Percentiles rank a stretch among this genome's conserved stretches.
These are phyloP conservation scores for Colletotrichum euphorbiae DNA, from an alignment of 2,329 filamentous ascomycete genomes.

Conservation along the genomic window DNA sequence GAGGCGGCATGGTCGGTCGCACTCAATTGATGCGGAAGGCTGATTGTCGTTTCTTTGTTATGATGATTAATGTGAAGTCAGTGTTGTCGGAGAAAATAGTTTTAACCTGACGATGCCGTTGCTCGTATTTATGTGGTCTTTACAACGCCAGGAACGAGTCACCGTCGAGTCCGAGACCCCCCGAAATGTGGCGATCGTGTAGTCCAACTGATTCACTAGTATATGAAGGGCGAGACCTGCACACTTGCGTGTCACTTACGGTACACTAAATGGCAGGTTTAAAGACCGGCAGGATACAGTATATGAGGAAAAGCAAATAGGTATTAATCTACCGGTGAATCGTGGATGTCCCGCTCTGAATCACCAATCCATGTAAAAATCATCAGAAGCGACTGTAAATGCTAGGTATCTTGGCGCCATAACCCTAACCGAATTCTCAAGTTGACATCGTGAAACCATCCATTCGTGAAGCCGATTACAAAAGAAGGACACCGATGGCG, in stretches of 20 bases:
- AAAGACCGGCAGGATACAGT: not conserved
- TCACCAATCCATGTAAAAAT: not conserved
- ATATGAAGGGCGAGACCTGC: not conserved
- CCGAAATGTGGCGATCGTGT: too few relatives aligned
- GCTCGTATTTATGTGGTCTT: too few relatives aligned
- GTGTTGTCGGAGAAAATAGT: too few relatives aligned
- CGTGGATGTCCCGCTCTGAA: not conserved
- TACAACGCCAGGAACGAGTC: too few relatives aligned
- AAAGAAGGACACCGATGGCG: conserved; percentile 30
- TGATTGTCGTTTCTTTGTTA: not conserved
- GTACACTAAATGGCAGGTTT: not conserved
- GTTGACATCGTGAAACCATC: conserved; percentile 4
- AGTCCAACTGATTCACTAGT: not conserved
- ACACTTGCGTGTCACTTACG: too few relatives aligned
- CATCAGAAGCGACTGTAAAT: conserved; percentile 30
- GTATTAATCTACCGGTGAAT: not conserved
- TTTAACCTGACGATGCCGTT: too few relatives aligned
- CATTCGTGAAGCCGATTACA: conserved; percentile 6
- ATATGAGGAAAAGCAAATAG: not conserved
- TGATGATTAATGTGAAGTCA: too few relatives aligned
- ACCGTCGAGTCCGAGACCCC: too few relatives aligned
- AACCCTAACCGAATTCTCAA: conserved; percentile 5
- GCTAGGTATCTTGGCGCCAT: conserved; percentile 20
- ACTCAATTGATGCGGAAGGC: not conserved
- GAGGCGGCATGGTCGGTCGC: too few relatives aligned